These are phyloP conservation scores for Durio zibethinus DNA, from an alignment of 345 rosid species.

Conservation along the genomic window DNA sequence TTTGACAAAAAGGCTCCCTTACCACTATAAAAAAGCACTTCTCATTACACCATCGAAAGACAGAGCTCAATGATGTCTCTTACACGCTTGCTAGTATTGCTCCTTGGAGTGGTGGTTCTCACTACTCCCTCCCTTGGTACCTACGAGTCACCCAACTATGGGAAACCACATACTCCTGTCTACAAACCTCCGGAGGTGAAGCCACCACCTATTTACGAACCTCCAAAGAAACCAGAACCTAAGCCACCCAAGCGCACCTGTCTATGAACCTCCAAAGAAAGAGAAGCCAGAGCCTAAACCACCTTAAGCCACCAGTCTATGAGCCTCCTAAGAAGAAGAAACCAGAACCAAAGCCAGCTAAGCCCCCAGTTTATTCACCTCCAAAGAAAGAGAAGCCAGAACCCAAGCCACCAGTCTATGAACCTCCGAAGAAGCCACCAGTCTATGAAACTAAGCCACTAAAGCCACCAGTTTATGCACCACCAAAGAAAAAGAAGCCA, in stretches of 20 bases:
- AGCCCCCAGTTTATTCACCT: constrained; percentile 13
- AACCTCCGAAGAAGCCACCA: not conserved
- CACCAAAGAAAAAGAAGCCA: not conserved
- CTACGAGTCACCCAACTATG: not conserved
- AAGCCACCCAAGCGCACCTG: constrained; percentile 16
- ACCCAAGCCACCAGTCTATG: not conserved
- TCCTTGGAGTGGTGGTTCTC: constrained; percentile 26
- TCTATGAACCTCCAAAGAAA: not conserved
- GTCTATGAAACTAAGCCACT: not conserved
- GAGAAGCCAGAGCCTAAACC: constrained; percentile 9
- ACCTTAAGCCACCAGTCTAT: constrained; percentile 5
- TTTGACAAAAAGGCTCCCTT: not conserved
- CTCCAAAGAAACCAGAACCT: not conserved
- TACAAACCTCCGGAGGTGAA: not conserved
- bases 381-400: not conserved
- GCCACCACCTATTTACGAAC: not conserved
- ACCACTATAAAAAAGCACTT: constrained; percentile 15
- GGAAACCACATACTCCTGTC: not conserved
- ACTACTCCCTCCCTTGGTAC: constrained; percentile 22
- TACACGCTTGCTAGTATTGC: constrained; percentile 16
- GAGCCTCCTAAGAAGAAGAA: constrained; percentile 11
- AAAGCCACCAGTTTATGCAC: constrained; percentile 9
- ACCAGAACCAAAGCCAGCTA: not conserved
- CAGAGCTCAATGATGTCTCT: constrained; percentile 22
- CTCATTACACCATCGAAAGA: not conserved